Percentiles rank a stretch among this genome's conserved stretches.
These are phyloP conservation scores for Xylaria digitata DNA, from an alignment of 2,329 filamentous ascomycete species.

Conservation along the genomic window DNA sequence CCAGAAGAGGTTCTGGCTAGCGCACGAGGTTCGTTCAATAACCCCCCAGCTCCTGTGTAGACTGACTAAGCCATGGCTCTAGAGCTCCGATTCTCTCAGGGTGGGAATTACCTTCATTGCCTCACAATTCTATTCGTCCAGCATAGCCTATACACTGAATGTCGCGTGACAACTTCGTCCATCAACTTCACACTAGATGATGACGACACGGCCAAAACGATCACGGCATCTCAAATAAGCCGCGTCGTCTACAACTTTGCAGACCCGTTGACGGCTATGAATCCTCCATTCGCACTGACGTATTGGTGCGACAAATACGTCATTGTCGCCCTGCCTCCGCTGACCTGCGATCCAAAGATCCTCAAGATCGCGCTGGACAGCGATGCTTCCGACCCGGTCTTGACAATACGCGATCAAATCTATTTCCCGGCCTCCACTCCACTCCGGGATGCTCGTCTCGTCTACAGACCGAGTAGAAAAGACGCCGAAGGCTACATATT, in stretches of 20 bases:
- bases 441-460: constrained; percentile 20
- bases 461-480: constrained; percentile 18
- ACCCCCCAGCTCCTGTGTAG: too few species aligned
- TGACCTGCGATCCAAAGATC: constrained; percentile 33
- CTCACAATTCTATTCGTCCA: constrained; percentile 16
- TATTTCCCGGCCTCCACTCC: constrained; percentile 33
- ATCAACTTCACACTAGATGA: background rate
- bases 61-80: background rate
- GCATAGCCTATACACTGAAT: constrained; percentile 15
- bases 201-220: background rate
- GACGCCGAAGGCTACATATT: constrained; percentile 28
- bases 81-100: constrained; percentile 30
- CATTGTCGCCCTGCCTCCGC: constrained; percentile 27
- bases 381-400: background rate
- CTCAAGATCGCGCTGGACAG: constrained; percentile 27
- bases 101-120: constrained; percentile 21
- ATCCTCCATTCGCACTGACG: constrained; percentile 25
- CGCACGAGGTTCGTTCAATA: constrained; percentile 22
- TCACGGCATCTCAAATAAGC: constrained; percentile 2
- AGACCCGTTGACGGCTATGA: constrained; percentile 8
- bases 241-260: constrained; percentile 20
- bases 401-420: constrained; percentile 22
- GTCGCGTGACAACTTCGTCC: constrained; percentile 4
- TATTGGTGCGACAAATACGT: constrained; percentile 24
- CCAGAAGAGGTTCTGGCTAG: constrained; percentile 13